Base-by-base conservation (phyloP, 768 basidiomycete species). In the Suillus plorans region DNA sequence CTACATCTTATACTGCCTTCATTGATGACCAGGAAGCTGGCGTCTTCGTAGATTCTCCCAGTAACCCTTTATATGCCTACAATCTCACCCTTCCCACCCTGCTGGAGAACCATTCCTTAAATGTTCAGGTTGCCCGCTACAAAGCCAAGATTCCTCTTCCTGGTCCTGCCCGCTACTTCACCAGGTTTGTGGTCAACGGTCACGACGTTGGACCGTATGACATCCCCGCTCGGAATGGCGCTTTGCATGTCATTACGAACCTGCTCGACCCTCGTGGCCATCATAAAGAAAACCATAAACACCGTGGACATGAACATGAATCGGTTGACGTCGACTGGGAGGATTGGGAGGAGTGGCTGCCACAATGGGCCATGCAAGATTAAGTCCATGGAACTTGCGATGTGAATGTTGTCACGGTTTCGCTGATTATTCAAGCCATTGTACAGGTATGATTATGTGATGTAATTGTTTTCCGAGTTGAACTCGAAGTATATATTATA, bases 181-280 rank as follows among this genome's bases (percentile, higher is more conserved):
- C 82, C 10, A 75, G 73, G 62, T 66, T 84, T 42, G 72, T 70
- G 50, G 82, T 80, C 55, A 81, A 85, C 52, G 77, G 79, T 16
- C 75, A 72, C 14, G 61, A 60, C 5, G 82, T 83, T 36, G 66
- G 69, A 31, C 65, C 80, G 9, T 72, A 79, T 39, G 88, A 89
- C 68, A 72, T 85, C 22, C 81, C 83, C 5, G 79, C 81, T 10
- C 74, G 84, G 37, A 89, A 89, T 68, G 88, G 87, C 39, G 88
- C 83, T 28, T 73, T 85, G 39, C 87, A 89, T 70, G 77, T 82
- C 49, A 69, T 86, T 55, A 69, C 75, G 55, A 70, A 69, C 61
- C 60, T 86, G 16, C 72, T 85, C 37, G 77, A 82, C 70, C 84
- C 84, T 31, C 75, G 79, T 42, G 70, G 60, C 61, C 55, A 61